These are phyloP conservation scores for Marchantia paleacea DNA, from an alignment of 225 moss, liverwort and hornwort species.

Conservation along the genomic window DNA sequence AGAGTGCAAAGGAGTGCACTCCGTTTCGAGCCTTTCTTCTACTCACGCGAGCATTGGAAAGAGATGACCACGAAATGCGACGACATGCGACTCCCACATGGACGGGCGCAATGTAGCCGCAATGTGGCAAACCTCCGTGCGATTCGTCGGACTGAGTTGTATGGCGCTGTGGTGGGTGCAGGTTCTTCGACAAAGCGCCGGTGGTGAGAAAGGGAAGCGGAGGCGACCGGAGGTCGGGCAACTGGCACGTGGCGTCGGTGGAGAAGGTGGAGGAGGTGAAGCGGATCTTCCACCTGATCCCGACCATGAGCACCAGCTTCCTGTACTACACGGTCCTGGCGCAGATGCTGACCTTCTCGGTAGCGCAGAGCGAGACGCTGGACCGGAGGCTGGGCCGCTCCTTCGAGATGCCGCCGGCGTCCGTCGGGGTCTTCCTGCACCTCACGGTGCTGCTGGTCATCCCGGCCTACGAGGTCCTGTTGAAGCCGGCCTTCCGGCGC, in stretches of 20 bases:
- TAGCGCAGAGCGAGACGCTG: constrained; percentile 50
- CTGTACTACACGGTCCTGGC: constrained; percentile 57
- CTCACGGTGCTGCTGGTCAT: constrained; percentile 49
- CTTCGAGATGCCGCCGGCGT: constrained; percentile 46
- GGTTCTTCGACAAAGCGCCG: constrained; percentile 58
- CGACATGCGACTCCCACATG: too few relatives aligned
- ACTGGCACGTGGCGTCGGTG: constrained; percentile 55
- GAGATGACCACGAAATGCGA: too few relatives aligned
- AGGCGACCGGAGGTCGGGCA: not conserved
- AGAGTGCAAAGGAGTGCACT: too few relatives aligned
- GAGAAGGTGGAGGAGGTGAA: constrained; percentile 73
- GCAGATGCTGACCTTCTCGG: constrained; percentile 61
- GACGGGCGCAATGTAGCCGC: too few relatives aligned
- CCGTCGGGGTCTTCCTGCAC: constrained; percentile 48
- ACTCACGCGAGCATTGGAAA: too few relatives aligned
- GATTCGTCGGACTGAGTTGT: not conserved
- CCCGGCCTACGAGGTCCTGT: constrained; percentile 42
- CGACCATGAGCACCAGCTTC: constrained; percentile 54
- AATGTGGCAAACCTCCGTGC: too few relatives aligned
- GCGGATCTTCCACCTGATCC: constrained; percentile 55
- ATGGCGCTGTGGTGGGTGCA: constrained; percentile 7
- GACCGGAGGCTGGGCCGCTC: constrained; percentile 38
- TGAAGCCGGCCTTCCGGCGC: constrained; percentile 33
- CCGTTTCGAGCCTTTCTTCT: too few relatives aligned
- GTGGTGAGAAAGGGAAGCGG: constrained; percentile 13